Evolutionary conservation across 208 protist genomes (phyloP), one percentile per base, ranked within the genome.

Genomic region (Angomonas deanei): DNA sequence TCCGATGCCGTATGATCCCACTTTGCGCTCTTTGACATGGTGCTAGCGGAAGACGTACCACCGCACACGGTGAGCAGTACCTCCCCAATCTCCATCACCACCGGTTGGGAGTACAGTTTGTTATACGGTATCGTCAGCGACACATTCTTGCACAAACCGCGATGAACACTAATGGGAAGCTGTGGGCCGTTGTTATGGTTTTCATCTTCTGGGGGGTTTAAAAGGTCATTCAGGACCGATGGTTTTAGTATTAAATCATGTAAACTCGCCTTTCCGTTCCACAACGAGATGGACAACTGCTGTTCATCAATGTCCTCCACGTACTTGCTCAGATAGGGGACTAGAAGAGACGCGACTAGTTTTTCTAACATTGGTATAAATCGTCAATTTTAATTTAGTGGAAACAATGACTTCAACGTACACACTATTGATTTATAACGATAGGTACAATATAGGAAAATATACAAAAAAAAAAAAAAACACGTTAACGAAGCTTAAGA

Each of bases 271-370:
- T 85, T 96, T 13, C 90, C 90, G 50, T 66, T 88, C 86, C 90
- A 96, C 13, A 96, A 68, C 42, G 83, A 78, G 60, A 96, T 74
- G 42, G 73, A 76, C 0, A 96, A 74, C 61, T 93, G 81, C 36
- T 80, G 72, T 42, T 76, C 70, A 63, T 96, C 88, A 52, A 96
- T 74, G 54, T 96, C 88, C 68, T 96, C 86, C 21, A 84, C 77
- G 65, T 84, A 96, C 65, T 86, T 78, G 47, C 72, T 82, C 11
- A 96, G 57, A 59, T 93, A 93, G 30, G 86, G 90, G 62, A 96
- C 90, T 61, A 96, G 56, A 26, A 96, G 79, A 6, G 81, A 61
- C 11, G 82, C 83, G 13, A 93, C 59, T 53, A 89, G 88, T 62
- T 92, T 92, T 60, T 93, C 90, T 15, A 96, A 64, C 90, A 96